Conservation (phyloP, 2,329 filamentous ascomycete genomes). For the Tolypocladium guangdongense region DNA sequence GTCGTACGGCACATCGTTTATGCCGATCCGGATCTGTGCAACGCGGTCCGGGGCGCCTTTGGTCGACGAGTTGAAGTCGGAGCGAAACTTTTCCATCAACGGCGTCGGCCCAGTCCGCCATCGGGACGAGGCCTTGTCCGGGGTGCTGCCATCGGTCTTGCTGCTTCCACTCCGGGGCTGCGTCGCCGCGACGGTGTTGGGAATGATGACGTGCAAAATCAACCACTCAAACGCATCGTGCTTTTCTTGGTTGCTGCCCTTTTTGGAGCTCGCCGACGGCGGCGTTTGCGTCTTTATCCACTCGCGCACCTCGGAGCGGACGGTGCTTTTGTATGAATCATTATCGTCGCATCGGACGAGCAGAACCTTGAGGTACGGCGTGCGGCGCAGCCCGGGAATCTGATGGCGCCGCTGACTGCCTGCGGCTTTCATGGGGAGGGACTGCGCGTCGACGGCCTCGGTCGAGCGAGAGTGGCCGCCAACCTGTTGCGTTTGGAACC, state of each 20-base stretch:
- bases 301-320: slow-evolving; percentile 70
- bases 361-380: slow-evolving; percentile 86
- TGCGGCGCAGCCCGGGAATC: slow-evolving; percentile 85
- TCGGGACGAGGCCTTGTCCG: slow-evolving; percentile 62
- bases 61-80: slow-evolving; percentile 70
- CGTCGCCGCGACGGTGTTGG: slow-evolving; percentile 69
- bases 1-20: slow-evolving; percentile 58
- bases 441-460: slow-evolving; percentile 26
- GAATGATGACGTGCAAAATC: slow-evolving; percentile 83
- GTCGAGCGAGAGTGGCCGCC: slow-evolving; percentile 27
- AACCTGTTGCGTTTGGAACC: slow-evolving; percentile 47
- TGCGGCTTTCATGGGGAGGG: slow-evolving; percentile 20
- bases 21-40: slow-evolving; percentile 71
- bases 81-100: slow-evolving; percentile 76
- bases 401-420: slow-evolving; percentile 62
- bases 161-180: slow-evolving; percentile 54
- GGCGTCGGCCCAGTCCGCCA: slow-evolving; percentile 75
- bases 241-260: slow-evolving; percentile 64
- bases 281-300: slow-evolving; percentile 77
- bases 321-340: slow-evolving; percentile 77
- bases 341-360: slow-evolving; percentile 91
- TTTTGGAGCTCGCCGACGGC: slow-evolving; percentile 41
- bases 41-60: slow-evolving; percentile 69
- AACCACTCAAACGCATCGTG: slow-evolving; percentile 97
- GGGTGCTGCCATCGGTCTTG: slow-evolving; percentile 40